A percentile compares a stretch with the other conserved stretches of the same genome.
phyloP scores from a whole-genome alignment of 331 rosid genomes.

The Arachis monticola region DNA sequence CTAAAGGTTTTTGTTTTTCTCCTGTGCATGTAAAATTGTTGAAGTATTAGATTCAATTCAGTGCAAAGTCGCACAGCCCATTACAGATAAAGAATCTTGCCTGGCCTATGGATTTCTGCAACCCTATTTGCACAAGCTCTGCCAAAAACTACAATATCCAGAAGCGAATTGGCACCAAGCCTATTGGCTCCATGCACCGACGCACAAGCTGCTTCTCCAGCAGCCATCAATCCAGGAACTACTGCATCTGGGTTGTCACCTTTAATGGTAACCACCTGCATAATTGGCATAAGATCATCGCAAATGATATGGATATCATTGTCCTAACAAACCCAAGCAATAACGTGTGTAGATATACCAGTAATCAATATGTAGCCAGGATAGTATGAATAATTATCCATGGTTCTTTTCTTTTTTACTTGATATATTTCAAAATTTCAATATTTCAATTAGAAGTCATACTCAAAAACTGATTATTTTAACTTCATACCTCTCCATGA shows the following conservation, averaged over 20 bases:
- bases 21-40: conserved; percentile 51
- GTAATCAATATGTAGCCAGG: not conserved
- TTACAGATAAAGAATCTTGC: conserved; percentile 45
- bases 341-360: not conserved
- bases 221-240: conserved; percentile 95
- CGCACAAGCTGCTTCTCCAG: conserved; percentile 99
- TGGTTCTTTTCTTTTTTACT: not conserved
- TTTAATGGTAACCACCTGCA: conserved; percentile 73
- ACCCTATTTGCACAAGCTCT: conserved; percentile 99
- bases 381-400: not conserved
- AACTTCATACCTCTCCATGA: conserved; percentile 73
- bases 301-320: not conserved
- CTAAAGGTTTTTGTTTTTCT: conserved; percentile 73
- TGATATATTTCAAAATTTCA: not conserved
- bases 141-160: conserved; percentile 96
- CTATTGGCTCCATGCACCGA: conserved; percentile 98
- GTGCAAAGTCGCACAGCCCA: not conserved
- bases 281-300: not conserved
- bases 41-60: conserved; percentile 9
- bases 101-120: conserved; percentile 87
- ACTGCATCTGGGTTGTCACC: conserved; percentile 81
- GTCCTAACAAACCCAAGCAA: not conserved
- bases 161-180: conserved; percentile 98
- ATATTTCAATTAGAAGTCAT: not conserved
- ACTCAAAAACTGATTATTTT: conserved; percentile 1